Evolutionary conservation across 2,329 filamentous ascomycete genomes (phyloP).

Genomic region (Myrmaecium sp.): DNA sequence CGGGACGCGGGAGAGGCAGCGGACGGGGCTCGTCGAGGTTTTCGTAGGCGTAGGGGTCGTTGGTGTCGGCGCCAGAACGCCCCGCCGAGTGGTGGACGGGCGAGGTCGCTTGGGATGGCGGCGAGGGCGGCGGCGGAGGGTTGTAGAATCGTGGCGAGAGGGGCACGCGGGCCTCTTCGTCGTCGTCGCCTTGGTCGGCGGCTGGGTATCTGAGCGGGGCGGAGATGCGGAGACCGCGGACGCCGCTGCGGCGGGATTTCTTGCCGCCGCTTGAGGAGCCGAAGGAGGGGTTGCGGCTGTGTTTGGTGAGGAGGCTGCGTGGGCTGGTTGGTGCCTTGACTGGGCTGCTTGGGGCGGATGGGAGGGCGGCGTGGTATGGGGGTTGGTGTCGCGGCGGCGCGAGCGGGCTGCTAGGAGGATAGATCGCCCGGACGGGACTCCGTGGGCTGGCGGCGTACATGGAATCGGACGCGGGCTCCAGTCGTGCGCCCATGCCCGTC

Average conservation of each 20-base stretch:
- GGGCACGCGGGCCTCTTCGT: conserved; percentile 32
- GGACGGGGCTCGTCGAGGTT: conserved; percentile 18
- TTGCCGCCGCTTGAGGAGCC: conserved; percentile 16
- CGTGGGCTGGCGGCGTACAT: conserved; percentile 14
- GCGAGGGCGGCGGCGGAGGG: conserved; percentile 37
- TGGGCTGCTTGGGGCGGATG: neutral
- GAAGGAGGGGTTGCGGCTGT: conserved; percentile 19
- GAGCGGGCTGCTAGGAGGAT: conserved; percentile 20
- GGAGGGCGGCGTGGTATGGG: conserved; percentile 2
- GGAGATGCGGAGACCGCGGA: conserved; percentile 41
- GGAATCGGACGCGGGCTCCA: conserved; percentile 2
- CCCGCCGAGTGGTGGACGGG: conserved; percentile 14
- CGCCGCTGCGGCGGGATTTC: conserved; percentile 26
- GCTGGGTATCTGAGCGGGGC: conserved; percentile 31
- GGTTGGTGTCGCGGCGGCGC: conserved; percentile 2
- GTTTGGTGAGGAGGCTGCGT: conserved; percentile 20
- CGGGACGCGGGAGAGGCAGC: conserved; percentile 15
- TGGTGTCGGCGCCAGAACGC: conserved; percentile 13
- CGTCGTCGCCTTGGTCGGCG: conserved; percentile 26
- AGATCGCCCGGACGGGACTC: conserved; percentile 30
- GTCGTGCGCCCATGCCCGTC: conserved; percentile 1
- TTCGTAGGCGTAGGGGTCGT: conserved; percentile 15
- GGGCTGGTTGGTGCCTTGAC: conserved; percentile 13
- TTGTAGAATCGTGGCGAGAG: conserved; percentile 40
- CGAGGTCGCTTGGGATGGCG: conserved; percentile 20